Evolutionary conservation across 179 eudicot genomes (phyloP), one percentile per base, ranked within the genome.

Genomic region (Beta corolliflora): DNA sequence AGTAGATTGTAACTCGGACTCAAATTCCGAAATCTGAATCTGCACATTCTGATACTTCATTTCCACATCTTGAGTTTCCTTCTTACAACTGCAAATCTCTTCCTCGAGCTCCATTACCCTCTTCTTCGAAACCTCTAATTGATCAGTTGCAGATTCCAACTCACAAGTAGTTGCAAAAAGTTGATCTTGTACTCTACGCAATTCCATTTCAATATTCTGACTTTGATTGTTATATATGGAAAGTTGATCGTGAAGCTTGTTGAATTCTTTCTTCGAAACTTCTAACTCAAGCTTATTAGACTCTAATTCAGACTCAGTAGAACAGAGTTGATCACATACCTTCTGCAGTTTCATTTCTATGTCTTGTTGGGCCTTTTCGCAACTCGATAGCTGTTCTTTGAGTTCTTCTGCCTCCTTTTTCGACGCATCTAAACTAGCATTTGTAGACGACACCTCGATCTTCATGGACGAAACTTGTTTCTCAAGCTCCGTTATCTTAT

Each of bases 251-350:
- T 23, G 75, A 16, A 83, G 67, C 25, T 60, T 83, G 9, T 41
- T 60, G 21, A 80, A 48, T 55, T 72, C 72, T 68, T 75, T 76
- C 66, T 70, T 77, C 36, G 73, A 83, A 1, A 31, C 19, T 61
- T 81, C 81, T 50, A 84, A 77, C 66, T 72, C 59, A 7, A 11
- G 44, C 29, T 23, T 66, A 8, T 61, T 84, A 2, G 53, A 56
- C 1, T 84, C 3, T 29, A 73, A 67, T 63, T 84, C 86, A 19
- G 29, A 18, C 52, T 72, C 61, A 29, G 66, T 67, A 52, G 56
- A 75, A 41, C 19, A 71, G 18, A 84, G 53, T 72, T 81, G 84
- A 65, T 77, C 81, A 46, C 77, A 63, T 58, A 73, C 81, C 71
- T 77, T 81, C 48, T 21, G 41, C 4, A 83, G 0, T 31, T 83